phyloP scores from a whole-genome alignment of 139 green algal genomes.

The Chlamydomonas applanata region DNA sequence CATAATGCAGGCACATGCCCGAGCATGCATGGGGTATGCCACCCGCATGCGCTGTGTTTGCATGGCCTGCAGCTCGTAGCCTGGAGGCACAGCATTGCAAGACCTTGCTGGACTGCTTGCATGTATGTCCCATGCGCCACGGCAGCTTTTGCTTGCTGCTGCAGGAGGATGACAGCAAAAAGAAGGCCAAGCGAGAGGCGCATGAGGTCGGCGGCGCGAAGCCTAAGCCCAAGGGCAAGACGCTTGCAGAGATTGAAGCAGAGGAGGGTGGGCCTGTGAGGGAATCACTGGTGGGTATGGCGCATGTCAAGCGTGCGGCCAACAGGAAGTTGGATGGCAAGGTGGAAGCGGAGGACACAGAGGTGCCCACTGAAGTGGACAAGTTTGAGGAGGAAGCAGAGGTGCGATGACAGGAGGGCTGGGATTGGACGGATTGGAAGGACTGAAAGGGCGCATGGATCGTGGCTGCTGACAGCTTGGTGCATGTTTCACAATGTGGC shows the following conservation, averaged over 20 bases:
- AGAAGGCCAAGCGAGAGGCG: neutral
- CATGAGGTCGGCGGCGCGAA: neutral
- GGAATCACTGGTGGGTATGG: constrained; percentile 63
- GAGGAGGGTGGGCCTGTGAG: constrained; percentile 66
- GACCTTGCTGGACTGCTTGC: too few species aligned
- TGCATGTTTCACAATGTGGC: too few species aligned
- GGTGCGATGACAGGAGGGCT: constrained; percentile 13
- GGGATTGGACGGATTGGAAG: neutral
- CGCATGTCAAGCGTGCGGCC: constrained; percentile 51
- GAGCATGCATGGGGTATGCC: too few species aligned
- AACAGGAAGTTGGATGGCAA: constrained; percentile 26
- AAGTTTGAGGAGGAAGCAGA: constrained; percentile 21
- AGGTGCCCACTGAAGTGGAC: constrained; percentile 22
- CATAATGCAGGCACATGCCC: too few species aligned
- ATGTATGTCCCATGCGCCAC: too few species aligned
- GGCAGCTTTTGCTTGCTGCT: too few species aligned
- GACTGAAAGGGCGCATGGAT: too few species aligned
- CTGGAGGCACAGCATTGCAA: too few species aligned
- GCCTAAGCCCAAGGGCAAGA: constrained; percentile 35
- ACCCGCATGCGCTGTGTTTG: too few species aligned
- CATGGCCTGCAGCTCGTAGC: too few species aligned
- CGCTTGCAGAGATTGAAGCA: constrained; percentile 58
- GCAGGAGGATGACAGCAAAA: neutral
- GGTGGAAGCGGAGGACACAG: constrained; percentile 19
- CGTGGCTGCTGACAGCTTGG: too few species aligned